Evolutionary conservation across 1,139 yeast species (phyloP).

Genomic region (Scheffersomyces stambukii): DNA sequence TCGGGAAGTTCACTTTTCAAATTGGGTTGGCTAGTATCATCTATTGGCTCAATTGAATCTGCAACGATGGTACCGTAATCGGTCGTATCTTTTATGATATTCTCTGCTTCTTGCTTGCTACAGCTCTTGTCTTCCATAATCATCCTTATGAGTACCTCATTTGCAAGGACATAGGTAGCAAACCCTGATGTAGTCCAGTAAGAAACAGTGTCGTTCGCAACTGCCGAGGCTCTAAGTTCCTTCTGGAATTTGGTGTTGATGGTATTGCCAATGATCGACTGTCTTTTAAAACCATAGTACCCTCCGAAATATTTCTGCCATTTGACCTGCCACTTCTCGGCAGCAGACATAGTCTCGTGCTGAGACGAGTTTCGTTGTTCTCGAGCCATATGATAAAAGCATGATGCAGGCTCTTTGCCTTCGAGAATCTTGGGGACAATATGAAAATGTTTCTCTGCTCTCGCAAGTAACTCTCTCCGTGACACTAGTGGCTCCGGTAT

Average conservation of each 20-base stretch:
- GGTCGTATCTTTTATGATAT: constrained; percentile 40
- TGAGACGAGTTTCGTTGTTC: constrained; percentile 30
- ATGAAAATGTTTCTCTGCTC: constrained; percentile 25
- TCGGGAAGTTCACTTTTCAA: too few relatives aligned
- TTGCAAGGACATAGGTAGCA: constrained; percentile 55
- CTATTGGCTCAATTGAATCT: constrained; percentile 31
- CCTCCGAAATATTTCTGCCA: constrained; percentile 54
- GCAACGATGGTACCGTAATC: constrained; percentile 55
- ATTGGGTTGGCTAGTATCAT: too few relatives aligned
- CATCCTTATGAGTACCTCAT: constrained; percentile 54
- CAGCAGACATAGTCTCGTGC: constrained; percentile 41
- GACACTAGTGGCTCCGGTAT: constrained; percentile 28
- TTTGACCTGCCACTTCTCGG: constrained; percentile 45
- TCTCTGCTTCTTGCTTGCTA: constrained; percentile 39
- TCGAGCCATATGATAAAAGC: constrained; percentile 48
- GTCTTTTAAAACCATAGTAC: constrained; percentile 57
- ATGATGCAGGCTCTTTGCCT: constrained; percentile 38
- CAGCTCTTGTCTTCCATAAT: constrained; percentile 44
- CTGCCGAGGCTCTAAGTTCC: constrained; percentile 21
- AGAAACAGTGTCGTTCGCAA: constrained; percentile 39
- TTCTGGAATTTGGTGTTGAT: constrained; percentile 25
- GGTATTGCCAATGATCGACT: constrained; percentile 42
- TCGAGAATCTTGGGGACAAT: constrained; percentile 40
- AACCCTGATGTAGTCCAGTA: constrained; percentile 64
- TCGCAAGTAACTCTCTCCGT: constrained; percentile 17